phyloP scores from a whole-genome alignment of 805 yeast species.

The Candida adriatica region DNA sequence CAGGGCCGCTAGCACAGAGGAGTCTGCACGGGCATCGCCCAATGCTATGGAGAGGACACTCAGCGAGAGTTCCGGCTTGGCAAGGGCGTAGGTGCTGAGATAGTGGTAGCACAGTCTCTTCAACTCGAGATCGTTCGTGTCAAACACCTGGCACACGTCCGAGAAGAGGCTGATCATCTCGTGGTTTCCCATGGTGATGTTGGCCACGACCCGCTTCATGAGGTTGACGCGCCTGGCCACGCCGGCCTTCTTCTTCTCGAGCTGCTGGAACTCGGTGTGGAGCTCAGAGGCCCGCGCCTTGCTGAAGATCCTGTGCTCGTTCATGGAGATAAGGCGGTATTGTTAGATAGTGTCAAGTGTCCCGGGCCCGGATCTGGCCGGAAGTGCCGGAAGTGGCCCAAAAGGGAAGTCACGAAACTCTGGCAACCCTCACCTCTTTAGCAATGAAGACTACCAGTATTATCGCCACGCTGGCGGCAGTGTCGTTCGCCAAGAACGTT shows the following conservation, averaged over 20 bases:
- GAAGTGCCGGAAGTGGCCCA: too few species aligned
- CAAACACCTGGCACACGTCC: constrained; percentile 51
- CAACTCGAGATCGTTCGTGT: constrained; percentile 56
- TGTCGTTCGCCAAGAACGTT: background rate
- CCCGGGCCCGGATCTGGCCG: too few species aligned
- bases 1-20: constrained; percentile 47
- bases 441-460: too few species aligned
- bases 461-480: too few species aligned
- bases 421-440: too few species aligned
- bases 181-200: constrained; percentile 72
- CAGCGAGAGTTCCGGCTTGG: constrained; percentile 48
- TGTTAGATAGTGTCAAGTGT: too few species aligned
- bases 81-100: constrained; percentile 51
- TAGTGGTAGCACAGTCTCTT: constrained; percentile 67
- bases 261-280: constrained; percentile 24
- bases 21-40: constrained; percentile 42
- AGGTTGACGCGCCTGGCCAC: constrained; percentile 37
- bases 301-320: constrained; percentile 17
- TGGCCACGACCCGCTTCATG: constrained; percentile 71
- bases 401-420: too few species aligned
- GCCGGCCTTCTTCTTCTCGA: constrained; percentile 31
- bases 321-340: too few species aligned
- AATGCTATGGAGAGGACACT: constrained; percentile 50
- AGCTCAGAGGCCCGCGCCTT: constrained; percentile 26
- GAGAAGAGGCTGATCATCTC: constrained; percentile 66